Percentiles rank a stretch among this genome's conserved stretches.
Conservation (phyloP, 83 land plant species). For the Picea abies region DNA sequence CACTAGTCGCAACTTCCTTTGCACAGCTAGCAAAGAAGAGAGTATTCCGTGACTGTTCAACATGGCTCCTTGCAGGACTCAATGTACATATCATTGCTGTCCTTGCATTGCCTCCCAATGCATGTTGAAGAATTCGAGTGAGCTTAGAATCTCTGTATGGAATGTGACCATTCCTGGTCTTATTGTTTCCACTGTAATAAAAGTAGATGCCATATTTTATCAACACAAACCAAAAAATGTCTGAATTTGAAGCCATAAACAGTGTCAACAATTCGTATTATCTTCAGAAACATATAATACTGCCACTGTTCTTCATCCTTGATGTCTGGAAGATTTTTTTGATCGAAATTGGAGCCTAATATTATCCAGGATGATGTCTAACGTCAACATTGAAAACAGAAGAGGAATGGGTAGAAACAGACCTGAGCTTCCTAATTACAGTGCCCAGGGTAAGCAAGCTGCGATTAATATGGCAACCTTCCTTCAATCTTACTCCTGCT, state of each 20-base stretch:
- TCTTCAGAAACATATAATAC: not conserved
- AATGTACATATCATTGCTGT: slow-evolving; percentile 98
- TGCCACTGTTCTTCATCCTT: too few species aligned
- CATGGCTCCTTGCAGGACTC: slow-evolving; percentile 90
- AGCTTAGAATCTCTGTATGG: slow-evolving; percentile 96
- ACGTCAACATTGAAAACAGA: too few species aligned
- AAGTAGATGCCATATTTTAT: not conserved
- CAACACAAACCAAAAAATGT: too few species aligned
- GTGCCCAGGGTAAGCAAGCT: slow-evolving; percentile 92
- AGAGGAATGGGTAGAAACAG: too few species aligned
- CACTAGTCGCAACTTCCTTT: slow-evolving; percentile 91
- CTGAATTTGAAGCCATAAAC: too few species aligned
- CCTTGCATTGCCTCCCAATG: slow-evolving; percentile 94
- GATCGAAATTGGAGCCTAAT: too few species aligned
- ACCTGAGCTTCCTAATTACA: slow-evolving; percentile 97
- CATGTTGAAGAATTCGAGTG: slow-evolving; percentile 87
- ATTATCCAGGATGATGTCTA: too few species aligned
- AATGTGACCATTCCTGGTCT: slow-evolving; percentile 74
- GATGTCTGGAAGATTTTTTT: too few species aligned
- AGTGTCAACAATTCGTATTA: too few species aligned
- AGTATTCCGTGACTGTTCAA: slow-evolving; percentile 93
- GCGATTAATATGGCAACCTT: slow-evolving; percentile 97
- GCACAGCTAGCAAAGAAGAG: slow-evolving; percentile 96
- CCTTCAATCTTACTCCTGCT: slow-evolving; percentile 86
- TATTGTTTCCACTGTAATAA: slow-evolving; percentile 50